Evolutionary conservation across 495 filamentous ascomycete species (phyloP).

Genomic region (Neurospora sp.): DNA sequence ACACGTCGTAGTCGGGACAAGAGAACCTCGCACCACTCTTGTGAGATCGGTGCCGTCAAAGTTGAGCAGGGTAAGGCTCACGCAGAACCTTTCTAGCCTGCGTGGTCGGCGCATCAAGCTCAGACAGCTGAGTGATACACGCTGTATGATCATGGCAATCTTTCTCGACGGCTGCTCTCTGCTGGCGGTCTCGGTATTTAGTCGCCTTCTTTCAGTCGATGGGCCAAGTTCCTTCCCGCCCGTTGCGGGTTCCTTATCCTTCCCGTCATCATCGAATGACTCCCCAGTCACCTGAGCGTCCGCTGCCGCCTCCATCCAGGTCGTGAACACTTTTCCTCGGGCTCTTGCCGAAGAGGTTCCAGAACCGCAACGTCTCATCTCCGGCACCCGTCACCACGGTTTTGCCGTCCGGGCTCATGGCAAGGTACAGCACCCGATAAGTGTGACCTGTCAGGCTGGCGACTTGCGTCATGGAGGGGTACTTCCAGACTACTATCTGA

Average conservation of each 20-base stretch:
- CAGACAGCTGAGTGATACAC: neutral
- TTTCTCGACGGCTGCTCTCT: neutral
- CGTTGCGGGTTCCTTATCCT: neutral
- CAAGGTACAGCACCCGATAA: conserved; percentile 88
- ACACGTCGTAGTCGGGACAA: neutral
- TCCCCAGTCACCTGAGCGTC: conserved; percentile 57
- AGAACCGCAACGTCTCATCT: conserved; percentile 92
- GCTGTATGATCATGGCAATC: neutral
- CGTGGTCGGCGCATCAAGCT: neutral
- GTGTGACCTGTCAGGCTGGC: conserved; percentile 92
- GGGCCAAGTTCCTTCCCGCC: conserved; percentile 1
- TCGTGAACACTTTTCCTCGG: conserved; percentile 37
- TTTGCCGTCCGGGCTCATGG: conserved; percentile 92
- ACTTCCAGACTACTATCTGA: conserved; percentile 98
- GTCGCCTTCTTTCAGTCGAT: neutral
- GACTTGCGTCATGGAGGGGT: conserved; percentile 93
- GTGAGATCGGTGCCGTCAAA: neutral
- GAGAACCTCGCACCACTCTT: neutral
- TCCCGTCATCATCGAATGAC: conserved; percentile 49
- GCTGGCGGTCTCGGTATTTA: neutral
- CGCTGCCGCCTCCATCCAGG: conserved; percentile 34
- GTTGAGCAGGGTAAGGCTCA: neutral
- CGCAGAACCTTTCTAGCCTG: neutral
- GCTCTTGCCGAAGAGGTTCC: conserved; percentile 79
- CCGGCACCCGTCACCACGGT: conserved; percentile 93